These are phyloP conservation scores for Choanephora cucurbitarum DNA, from an alignment of 371 early-diverging fungal genomes.

Conservation along the genomic window DNA sequence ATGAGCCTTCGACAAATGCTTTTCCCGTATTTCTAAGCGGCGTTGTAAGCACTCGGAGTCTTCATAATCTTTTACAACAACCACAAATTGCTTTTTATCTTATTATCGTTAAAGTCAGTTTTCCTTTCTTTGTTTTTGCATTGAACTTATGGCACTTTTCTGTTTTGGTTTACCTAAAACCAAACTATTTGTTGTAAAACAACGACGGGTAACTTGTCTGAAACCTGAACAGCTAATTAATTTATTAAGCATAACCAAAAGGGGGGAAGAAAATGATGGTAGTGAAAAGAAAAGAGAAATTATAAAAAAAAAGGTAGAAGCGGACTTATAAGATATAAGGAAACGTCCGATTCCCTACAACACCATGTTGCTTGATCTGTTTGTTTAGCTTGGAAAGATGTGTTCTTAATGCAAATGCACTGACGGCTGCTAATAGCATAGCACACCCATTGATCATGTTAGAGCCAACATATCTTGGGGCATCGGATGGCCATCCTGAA, in stretches of 20 bases:
- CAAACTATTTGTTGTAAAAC: too few relatives aligned
- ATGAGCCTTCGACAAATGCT: conserved; percentile 44
- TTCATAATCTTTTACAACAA: conserved; percentile 51
- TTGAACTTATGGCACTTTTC: too few relatives aligned
- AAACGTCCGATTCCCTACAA: conserved; percentile 15
- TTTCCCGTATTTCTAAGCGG: conserved; percentile 46
- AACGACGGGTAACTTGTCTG: too few relatives aligned
- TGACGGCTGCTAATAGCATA: conserved; percentile 46
- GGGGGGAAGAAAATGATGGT: too few relatives aligned
- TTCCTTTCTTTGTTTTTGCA: too few relatives aligned
- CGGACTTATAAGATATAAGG: conserved; percentile 24
- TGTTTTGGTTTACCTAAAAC: too few relatives aligned
- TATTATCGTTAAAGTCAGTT: neutral
- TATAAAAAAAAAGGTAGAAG: neutral
- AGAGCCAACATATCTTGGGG: conserved; percentile 50
- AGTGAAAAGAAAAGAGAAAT: neutral
- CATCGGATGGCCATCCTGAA: conserved; percentile 51
- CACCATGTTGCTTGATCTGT: conserved; percentile 30
- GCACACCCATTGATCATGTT: conserved; percentile 53
- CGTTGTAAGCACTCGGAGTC: conserved; percentile 53
- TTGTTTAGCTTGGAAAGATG: conserved; percentile 32
- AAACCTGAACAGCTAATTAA: too few relatives aligned
- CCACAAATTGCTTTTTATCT: conserved; percentile 46
- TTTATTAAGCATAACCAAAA: too few relatives aligned
- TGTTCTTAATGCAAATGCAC: conserved; percentile 34